Conservation (phyloP, 1,284 basidiomycete species). For the Inonotus hispidus region DNA sequence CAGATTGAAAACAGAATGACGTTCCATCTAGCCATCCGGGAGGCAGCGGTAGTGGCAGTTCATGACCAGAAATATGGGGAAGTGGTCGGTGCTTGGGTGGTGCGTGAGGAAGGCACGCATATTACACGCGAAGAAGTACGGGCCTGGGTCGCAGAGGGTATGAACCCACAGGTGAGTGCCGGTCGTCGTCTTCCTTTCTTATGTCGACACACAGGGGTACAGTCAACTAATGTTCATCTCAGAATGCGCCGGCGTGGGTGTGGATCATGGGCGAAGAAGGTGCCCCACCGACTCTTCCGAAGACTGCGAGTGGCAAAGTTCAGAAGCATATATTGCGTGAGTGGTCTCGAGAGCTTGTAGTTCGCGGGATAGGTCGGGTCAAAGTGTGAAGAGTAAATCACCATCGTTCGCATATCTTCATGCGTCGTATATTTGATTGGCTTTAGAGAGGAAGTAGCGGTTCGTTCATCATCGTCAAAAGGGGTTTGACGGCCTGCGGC, state of each 20-base stretch:
- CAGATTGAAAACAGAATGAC: constrained; percentile 79
- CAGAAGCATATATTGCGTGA: constrained; percentile 67
- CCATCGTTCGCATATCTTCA: not conserved
- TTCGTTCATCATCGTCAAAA: not conserved
- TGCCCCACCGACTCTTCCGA: constrained; percentile 59
- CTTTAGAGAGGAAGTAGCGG: too few species aligned
- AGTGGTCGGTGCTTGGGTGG: constrained; percentile 75
- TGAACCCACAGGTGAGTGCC: constrained; percentile 68
- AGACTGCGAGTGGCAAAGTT: constrained; percentile 86
- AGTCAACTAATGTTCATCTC: not conserved
- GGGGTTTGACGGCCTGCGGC: too few species aligned
- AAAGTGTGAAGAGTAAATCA: not conserved
- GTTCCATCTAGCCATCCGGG: constrained; percentile 55
- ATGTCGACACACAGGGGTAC: not conserved
- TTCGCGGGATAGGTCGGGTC: not conserved
- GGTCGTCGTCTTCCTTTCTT: not conserved
- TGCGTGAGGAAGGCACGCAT: constrained; percentile 36
- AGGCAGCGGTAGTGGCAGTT: constrained; percentile 72
- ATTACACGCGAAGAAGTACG: constrained; percentile 49
- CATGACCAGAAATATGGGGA: constrained; percentile 70
- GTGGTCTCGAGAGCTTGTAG: constrained; percentile 28
- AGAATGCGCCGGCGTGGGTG: constrained; percentile 74
- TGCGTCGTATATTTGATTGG: not conserved
- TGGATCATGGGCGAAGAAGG: constrained; percentile 76
- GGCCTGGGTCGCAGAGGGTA: constrained; percentile 44